phyloP scores from a whole-genome alignment of 306 rosid species.

The Pyrus betulifolia region DNA sequence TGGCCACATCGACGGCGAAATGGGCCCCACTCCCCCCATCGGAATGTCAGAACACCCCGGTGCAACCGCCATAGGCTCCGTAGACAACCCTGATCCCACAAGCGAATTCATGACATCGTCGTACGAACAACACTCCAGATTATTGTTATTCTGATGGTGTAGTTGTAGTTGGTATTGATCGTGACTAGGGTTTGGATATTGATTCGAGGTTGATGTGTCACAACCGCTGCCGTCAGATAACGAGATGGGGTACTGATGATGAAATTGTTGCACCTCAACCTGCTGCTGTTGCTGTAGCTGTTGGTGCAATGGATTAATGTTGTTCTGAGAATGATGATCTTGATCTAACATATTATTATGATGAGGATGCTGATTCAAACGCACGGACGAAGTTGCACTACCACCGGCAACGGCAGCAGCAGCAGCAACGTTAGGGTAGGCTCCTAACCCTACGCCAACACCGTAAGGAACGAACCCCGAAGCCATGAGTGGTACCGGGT shows the following conservation, averaged over 20 bases:
- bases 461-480: slow-evolving; percentile 27
- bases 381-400: neutral
- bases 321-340: neutral
- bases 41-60: slow-evolving; percentile 35
- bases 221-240: neutral
- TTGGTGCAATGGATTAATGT: neutral
- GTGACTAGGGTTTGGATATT: slow-evolving; percentile 13
- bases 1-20: slow-evolving; percentile 62
- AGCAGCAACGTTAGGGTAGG: neutral
- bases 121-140: slow-evolving; percentile 8
- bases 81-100: slow-evolving; percentile 26
- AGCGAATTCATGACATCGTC: slow-evolving; percentile 17
- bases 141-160: neutral
- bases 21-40: slow-evolving; percentile 19
- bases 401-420: neutral
- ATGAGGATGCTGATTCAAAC: neutral
- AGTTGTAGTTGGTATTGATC: neutral
- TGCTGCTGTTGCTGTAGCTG: neutral
- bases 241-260: neutral
- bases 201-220: slow-evolving; percentile 19
- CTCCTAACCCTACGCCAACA: neutral
- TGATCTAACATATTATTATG: neutral
- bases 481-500: slow-evolving; percentile 13
- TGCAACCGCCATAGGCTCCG: slow-evolving; percentile 22
- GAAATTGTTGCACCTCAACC: neutral